Percentiles rank a stretch among this genome's conserved stretches.
Evolutionary conservation across 768 basidiomycete species (phyloP).

Genomic region (Cystobasidiopsis lactophilus): DNA sequence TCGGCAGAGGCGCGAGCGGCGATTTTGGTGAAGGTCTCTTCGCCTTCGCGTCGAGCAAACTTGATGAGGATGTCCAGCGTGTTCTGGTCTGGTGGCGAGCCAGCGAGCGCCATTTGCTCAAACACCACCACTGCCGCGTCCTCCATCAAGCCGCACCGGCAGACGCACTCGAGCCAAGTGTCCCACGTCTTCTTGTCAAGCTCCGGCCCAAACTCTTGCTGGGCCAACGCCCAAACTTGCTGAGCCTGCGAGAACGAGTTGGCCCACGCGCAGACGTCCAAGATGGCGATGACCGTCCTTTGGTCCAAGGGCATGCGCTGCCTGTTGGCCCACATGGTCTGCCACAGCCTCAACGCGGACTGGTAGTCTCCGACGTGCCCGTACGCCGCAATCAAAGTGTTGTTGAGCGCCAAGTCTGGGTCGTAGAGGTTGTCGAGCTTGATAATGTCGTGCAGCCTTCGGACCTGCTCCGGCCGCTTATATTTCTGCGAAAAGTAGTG

Average conservation of each 20-base stretch:
- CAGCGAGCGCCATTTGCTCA: conserved; percentile 24
- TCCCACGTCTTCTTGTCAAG: conserved; percentile 55
- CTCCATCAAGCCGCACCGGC: conserved; percentile 41
- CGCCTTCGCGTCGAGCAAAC: conserved; percentile 6
- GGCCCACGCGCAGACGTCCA: conserved; percentile 59
- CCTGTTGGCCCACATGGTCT: conserved; percentile 33
- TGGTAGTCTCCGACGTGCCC: conserved; percentile 49
- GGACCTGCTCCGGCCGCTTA: conserved; percentile 28
- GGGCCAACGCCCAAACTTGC: neutral
- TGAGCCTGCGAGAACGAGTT: conserved; percentile 23
- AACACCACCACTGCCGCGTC: conserved; percentile 49
- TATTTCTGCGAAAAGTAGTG: conserved; percentile 14
- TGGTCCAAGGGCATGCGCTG: conserved; percentile 27
- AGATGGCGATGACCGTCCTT: conserved; percentile 51
- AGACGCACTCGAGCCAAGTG: conserved; percentile 65
- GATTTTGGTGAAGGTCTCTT: no score
- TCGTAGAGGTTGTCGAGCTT: conserved; percentile 53
- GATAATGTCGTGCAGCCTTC: conserved; percentile 48
- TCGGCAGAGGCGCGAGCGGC: no score
- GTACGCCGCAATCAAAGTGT: conserved; percentile 73
- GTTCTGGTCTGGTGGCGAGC: neutral
- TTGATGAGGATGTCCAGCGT: conserved; percentile 12
- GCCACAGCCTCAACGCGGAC: conserved; percentile 61
- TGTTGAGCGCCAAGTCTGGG: conserved; percentile 48
- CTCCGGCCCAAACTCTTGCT: conserved; percentile 25